Evolutionary conservation across 2,329 filamentous ascomycete species (phyloP).

Genomic region (Rhexocercosporidium sp.): DNA sequence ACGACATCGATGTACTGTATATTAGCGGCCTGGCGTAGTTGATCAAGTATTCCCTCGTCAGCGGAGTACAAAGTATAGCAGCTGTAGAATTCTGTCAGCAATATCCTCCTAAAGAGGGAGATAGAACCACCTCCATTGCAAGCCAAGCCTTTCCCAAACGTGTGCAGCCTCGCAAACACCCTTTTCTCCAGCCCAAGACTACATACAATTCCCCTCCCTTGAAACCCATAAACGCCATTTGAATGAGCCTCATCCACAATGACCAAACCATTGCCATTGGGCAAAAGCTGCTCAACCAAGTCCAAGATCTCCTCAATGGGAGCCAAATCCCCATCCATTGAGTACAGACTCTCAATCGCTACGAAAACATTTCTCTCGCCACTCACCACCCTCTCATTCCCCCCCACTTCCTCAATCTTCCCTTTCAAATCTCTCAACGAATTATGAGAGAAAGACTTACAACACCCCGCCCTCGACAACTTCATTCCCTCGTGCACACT

Average conservation of each 20-base stretch:
- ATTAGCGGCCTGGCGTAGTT: constrained; percentile 46
- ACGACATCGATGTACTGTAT: constrained; percentile 49
- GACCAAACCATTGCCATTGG: constrained; percentile 50
- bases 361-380: constrained; percentile 46
- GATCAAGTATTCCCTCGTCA: constrained; percentile 35
- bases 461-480: constrained; percentile 44
- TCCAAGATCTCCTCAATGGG: constrained; percentile 47
- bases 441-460: constrained; percentile 63
- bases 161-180: constrained; percentile 57
- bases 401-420: constrained; percentile 30
- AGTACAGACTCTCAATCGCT: constrained; percentile 51
- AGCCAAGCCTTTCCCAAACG: constrained; percentile 58
- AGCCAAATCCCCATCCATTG: constrained; percentile 53
- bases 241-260: constrained; percentile 63
- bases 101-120: constrained; percentile 24
- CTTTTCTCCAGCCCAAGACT: constrained; percentile 53
- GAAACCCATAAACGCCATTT: constrained; percentile 54
- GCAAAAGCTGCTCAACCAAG: constrained; percentile 43
- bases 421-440: constrained; percentile 45
- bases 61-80: constrained; percentile 30
- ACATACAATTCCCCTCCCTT: constrained; percentile 55
- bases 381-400: constrained; percentile 40
- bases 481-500: constrained; percentile 58
- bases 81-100: constrained; percentile 48
- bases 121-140: constrained; percentile 41